phyloP scores from a whole-genome alignment of 2,329 filamentous ascomycete species.

The Fusarium oxysporum region DNA sequence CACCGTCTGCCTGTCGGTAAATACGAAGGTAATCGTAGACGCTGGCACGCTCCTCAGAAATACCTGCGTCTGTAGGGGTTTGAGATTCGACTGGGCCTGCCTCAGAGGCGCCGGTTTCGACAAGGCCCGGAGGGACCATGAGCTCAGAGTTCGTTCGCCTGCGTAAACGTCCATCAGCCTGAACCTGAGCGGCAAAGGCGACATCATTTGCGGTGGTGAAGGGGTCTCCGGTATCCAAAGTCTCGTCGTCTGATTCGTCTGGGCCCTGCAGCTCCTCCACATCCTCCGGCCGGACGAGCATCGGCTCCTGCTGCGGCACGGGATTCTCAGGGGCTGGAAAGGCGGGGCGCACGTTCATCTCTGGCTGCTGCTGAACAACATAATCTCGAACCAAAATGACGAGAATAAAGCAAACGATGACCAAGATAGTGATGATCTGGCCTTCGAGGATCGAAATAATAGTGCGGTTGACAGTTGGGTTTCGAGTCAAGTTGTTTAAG shows the following conservation, averaged over 20 bases:
- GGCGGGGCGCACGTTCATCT: conserved; percentile 82
- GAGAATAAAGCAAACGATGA: conserved; percentile 95
- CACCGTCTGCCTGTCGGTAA: conserved; percentile 69
- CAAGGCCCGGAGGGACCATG: conserved; percentile 10
- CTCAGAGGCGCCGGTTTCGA: conserved; percentile 15
- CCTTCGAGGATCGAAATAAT: conserved; percentile 89
- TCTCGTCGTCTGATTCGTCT: conserved; percentile 49
- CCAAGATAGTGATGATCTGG: conserved; percentile 89
- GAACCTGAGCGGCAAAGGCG: conserved; percentile 16
- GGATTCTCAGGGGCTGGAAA: conserved; percentile 61
- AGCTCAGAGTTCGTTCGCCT: conserved; percentile 29
- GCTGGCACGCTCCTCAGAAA: conserved; percentile 39
- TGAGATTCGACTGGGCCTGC: conserved; percentile 9
- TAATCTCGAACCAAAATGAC: conserved; percentile 97
- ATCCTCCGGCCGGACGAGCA: conserved; percentile 41
- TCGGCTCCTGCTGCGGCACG: conserved; percentile 41
- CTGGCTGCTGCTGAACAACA: conserved; percentile 97
- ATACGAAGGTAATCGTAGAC: conserved; percentile 60
- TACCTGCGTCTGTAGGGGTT: not conserved
- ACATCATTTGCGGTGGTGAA: conserved; percentile 24
- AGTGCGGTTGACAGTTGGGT: conserved; percentile 78
- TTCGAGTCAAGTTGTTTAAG: conserved; percentile 73
- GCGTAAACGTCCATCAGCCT: conserved; percentile 24
- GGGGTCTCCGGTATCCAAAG: conserved; percentile 45
- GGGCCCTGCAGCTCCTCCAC: conserved; percentile 37